Conservation (phyloP, 1,284 basidiomycete genomes). For the Porogramme epimiltina region DNA sequence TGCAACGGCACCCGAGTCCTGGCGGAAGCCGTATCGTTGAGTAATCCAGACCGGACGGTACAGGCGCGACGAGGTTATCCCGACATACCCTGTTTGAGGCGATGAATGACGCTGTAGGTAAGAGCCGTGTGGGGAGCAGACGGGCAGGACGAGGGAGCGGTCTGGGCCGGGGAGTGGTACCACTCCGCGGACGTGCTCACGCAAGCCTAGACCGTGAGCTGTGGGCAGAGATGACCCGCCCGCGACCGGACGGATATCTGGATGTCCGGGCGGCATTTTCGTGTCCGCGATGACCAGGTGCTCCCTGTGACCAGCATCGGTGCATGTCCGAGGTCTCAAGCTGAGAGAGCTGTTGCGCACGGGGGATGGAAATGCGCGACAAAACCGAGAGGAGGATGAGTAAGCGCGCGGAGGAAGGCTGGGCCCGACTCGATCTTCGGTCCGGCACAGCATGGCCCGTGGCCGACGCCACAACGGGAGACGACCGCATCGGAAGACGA, state of each 20-base stretch:
- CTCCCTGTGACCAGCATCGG: not conserved
- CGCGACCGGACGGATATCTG: not conserved
- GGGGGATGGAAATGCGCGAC: not conserved
- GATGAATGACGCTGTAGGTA: not conserved
- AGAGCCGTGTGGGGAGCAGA: too few species aligned
- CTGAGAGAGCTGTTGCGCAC: not conserved
- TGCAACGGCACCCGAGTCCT: conserved; percentile 11
- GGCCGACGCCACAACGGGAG: too few species aligned
- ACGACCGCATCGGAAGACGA: too few species aligned
- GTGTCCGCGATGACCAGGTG: too few species aligned
- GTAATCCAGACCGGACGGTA: conserved; percentile 16
- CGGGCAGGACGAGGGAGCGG: too few species aligned
- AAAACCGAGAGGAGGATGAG: not conserved
- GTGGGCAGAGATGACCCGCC: too few species aligned
- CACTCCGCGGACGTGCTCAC: too few species aligned
- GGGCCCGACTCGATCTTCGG: not conserved
- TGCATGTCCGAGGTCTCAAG: not conserved
- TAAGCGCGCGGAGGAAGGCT: not conserved
- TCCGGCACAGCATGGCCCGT: too few species aligned
- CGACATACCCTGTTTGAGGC: not conserved
- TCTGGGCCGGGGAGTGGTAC: too few species aligned
- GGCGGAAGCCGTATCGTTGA: conserved; percentile 20
- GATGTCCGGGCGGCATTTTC: not conserved
- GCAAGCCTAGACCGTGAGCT: too few species aligned
- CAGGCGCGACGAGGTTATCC: not conserved